Percentiles rank a stretch among this genome's conserved stretches.
Evolutionary conservation across 129 eudicot species (phyloP).

Genomic region (Lactuca saligna): DNA sequence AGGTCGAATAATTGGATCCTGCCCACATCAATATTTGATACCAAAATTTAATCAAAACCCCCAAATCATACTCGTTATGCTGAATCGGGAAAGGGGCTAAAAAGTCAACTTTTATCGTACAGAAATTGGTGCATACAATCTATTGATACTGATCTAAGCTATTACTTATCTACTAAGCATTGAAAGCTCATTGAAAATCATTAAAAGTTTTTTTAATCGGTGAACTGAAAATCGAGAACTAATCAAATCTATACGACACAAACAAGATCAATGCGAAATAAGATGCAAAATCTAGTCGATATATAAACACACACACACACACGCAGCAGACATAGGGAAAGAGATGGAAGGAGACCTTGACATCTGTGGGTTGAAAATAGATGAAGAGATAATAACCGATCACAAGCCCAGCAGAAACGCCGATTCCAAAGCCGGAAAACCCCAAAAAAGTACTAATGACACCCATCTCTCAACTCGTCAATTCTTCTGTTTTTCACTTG

Average conservation of each 20-base stretch:
- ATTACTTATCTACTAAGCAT: slow-evolving; percentile 31
- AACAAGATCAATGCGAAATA: slow-evolving; percentile 27
- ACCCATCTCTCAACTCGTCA: slow-evolving; percentile 51
- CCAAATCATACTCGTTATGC: slow-evolving; percentile 4
- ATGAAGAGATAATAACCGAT: slow-evolving; percentile 61
- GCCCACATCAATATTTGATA: slow-evolving; percentile 14
- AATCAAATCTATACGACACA: slow-evolving; percentile 12
- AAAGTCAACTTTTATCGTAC: slow-evolving; percentile 13
- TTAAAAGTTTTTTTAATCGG: not conserved
- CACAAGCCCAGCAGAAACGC: slow-evolving; percentile 56
- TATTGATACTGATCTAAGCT: slow-evolving; percentile 15
- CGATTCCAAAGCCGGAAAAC: slow-evolving; percentile 63
- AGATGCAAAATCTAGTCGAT: not conserved
- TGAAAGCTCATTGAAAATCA: slow-evolving; percentile 15
- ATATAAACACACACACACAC: slow-evolving; percentile 1
- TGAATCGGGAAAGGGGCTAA: not conserved
- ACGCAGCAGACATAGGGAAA: not conserved
- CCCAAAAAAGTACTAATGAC: slow-evolving; percentile 62
- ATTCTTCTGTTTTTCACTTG: not conserved
- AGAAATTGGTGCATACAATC: slow-evolving; percentile 10
- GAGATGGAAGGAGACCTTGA: slow-evolving; percentile 45
- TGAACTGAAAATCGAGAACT: slow-evolving; percentile 15
- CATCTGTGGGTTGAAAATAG: slow-evolving; percentile 62
- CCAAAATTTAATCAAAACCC: slow-evolving; percentile 4
- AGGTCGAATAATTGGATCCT: slow-evolving; percentile 78